phyloP scores from a whole-genome alignment of 2,329 filamentous ascomycete genomes.

The Fusarium gaditjirri region DNA sequence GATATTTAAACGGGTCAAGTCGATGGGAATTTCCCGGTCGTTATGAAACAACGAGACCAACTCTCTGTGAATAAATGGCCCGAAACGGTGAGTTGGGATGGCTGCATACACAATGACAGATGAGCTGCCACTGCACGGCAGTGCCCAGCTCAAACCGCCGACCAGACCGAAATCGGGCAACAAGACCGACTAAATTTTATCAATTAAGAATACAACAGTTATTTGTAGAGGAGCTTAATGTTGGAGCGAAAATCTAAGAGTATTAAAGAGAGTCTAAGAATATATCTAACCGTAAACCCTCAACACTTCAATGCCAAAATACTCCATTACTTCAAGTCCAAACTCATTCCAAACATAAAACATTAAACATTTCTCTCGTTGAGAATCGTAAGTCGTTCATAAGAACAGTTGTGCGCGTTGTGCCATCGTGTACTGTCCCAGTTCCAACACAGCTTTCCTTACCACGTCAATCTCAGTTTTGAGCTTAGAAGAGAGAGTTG shows the following conservation, averaged over 20 bases:
- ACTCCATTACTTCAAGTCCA: neutral
- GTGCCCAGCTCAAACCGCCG: accelerated
- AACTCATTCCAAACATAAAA: neutral
- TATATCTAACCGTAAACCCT: neutral
- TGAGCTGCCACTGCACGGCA: neutral
- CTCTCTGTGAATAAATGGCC: too few relatives aligned
- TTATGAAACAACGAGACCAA: too few relatives aligned
- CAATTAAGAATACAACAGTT: too few relatives aligned
- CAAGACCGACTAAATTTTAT: accelerated
- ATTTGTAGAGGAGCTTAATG: too few relatives aligned
- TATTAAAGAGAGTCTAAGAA: slow-evolving; percentile 35
- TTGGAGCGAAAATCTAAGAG: slow-evolving; percentile 4
- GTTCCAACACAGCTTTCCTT: neutral
- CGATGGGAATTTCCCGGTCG: too few relatives aligned
- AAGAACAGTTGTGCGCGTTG: slow-evolving; percentile 25
- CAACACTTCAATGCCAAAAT: neutral
- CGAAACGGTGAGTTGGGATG: too few relatives aligned
- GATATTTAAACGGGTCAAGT: too few relatives aligned
- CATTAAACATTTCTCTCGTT: slow-evolving; percentile 27
- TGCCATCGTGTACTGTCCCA: slow-evolving; percentile 1
- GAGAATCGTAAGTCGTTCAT: slow-evolving; percentile 32
- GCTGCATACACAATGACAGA: neutral
- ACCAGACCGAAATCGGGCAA: accelerated
- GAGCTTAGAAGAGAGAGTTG: slow-evolving; percentile 24
- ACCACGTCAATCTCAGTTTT: neutral